These are phyloP conservation scores for Fraxinus latifolia DNA, from an alignment of 305 asterid genomes.

Conservation along the genomic window DNA sequence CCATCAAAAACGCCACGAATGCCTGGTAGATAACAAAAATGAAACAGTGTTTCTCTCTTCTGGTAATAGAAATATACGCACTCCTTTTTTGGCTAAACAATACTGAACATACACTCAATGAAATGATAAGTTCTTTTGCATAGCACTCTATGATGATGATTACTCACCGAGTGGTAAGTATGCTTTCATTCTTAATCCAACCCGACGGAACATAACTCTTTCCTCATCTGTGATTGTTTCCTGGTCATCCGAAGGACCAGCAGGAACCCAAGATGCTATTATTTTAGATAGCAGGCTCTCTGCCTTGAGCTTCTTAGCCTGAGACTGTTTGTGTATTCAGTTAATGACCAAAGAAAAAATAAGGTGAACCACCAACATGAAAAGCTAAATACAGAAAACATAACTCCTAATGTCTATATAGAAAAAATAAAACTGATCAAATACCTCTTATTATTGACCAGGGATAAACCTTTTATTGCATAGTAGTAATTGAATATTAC, in stretches of 20 bases:
- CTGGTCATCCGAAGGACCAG: slow-evolving; percentile 85
- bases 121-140: slow-evolving; percentile 13
- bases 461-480: background rate
- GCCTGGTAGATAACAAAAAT: slow-evolving; percentile 46
- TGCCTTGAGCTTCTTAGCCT: slow-evolving; percentile 87
- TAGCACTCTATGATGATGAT: slow-evolving; percentile 19
- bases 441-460: slow-evolving; percentile 18
- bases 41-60: slow-evolving; percentile 20
- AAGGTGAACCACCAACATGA: slow-evolving; percentile 11
- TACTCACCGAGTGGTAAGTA: slow-evolving; percentile 90
- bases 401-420: background rate
- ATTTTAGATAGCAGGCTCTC: slow-evolving; percentile 79
- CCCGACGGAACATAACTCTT: slow-evolving; percentile 74
- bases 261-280: slow-evolving; percentile 83
- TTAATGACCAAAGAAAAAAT: slow-evolving; percentile 16
- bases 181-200: slow-evolving; percentile 92
- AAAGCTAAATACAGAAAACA: background rate
- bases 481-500: background rate
- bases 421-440: background rate
- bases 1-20: slow-evolving; percentile 98
- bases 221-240: slow-evolving; percentile 98
- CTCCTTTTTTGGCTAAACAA: background rate
- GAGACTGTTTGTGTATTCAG: slow-evolving; percentile 59
- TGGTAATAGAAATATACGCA: background rate
- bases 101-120: background rate